Conservation (phyloP, 2,329 filamentous ascomycete genomes). For the Cordyceps cateniannulata region DNA sequence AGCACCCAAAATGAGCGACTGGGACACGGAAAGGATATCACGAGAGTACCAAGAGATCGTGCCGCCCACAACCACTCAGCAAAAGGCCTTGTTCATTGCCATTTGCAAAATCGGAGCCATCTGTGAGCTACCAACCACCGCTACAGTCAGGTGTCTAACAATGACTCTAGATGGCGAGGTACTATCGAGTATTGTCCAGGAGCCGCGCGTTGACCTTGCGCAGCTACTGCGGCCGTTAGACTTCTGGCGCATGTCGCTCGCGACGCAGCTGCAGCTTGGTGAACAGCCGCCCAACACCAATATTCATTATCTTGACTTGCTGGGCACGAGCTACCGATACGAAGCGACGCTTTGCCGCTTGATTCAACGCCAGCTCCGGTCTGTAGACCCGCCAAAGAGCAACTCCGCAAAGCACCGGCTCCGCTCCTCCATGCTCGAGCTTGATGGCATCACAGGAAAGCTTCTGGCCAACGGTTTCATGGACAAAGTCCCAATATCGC, state of each 20-base stretch:
- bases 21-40: background rate
- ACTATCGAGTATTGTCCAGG: background rate
- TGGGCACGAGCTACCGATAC: slow-evolving; percentile 5
- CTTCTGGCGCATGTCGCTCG: slow-evolving; percentile 1
- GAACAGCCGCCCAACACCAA: background rate
- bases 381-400: background rate
- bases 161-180: background rate
- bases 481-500: background rate
- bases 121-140: background rate
- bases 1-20: background rate
- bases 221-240: background rate
- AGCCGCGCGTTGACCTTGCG: background rate
- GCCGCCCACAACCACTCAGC: background rate
- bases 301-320: background rate
- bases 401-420: background rate
- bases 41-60: background rate
- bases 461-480: background rate
- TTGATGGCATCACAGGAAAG: background rate
- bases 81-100: background rate
- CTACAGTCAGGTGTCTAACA: background rate
- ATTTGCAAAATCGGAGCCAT: background rate
- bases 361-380: background rate
- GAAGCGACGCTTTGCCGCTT: background rate
- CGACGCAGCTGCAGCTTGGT: background rate
- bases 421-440: slow-evolving; percentile 3